Percentiles rank a stretch among this genome's conserved stretches.
Evolutionary conservation across 148 eudicot genomes (phyloP).

Genomic region (Fagopyrum esculentum): DNA sequence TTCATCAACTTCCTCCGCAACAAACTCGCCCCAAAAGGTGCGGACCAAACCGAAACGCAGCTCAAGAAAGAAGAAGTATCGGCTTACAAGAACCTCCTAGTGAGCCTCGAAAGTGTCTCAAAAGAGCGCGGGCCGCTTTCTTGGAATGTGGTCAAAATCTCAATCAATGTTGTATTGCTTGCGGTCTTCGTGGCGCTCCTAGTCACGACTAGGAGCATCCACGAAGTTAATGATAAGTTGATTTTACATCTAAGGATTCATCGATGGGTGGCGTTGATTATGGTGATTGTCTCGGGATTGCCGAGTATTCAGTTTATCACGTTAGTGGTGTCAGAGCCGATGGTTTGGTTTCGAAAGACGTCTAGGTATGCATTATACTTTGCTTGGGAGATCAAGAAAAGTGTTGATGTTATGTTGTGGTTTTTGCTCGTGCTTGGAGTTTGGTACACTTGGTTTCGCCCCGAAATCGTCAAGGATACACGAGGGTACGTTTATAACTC

Average conservation of each 20-base stretch:
- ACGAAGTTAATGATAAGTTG: background rate
- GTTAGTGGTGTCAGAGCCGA: background rate
- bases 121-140: background rate
- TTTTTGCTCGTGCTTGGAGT: background rate
- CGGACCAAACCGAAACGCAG: background rate
- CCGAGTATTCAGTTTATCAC: background rate
- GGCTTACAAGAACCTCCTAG: background rate
- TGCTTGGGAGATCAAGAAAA: background rate
- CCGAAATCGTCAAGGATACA: background rate
- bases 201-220: background rate
- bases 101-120: background rate
- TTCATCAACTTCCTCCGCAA: background rate
- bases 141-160: background rate
- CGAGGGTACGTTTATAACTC: background rate
- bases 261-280: background rate
- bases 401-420: conserved; percentile 6
- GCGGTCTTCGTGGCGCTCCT: background rate
- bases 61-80: background rate
- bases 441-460: conserved; percentile 11
- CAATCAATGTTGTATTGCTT: background rate
- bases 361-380: background rate
- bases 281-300: conserved; percentile 1
- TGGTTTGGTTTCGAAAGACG: conserved; percentile 4
- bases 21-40: background rate
- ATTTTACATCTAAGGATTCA: background rate